Evolutionary conservation across 345 rosid species (phyloP).

Genomic region (Ceriops decandra): DNA sequence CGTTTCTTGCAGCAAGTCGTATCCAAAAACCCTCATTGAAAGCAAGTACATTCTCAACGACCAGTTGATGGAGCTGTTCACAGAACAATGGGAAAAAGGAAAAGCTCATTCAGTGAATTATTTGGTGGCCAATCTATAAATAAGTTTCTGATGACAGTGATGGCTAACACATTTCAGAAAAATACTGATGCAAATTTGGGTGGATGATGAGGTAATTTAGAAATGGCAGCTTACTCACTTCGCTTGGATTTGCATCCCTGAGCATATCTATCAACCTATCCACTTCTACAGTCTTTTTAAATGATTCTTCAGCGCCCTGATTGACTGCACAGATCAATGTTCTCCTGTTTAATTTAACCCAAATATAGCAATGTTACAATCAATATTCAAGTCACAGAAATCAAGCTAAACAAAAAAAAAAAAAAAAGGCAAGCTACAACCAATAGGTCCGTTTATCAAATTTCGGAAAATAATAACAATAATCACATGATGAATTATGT

Average conservation of each 20-base stretch:
- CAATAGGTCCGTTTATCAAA: no score
- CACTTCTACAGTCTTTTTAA: conserved; percentile 82
- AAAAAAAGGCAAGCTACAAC: no score
- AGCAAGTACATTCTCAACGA: conserved; percentile 80
- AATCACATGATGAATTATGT: no score
- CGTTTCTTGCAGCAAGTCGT: conserved; percentile 79
- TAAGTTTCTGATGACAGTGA: neutral
- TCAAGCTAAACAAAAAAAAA: no score
- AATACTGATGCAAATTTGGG: neutral
- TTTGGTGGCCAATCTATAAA: neutral
- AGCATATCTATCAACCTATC: conserved; percentile 74
- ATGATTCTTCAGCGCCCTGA: conserved; percentile 75
- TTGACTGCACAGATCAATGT: conserved; percentile 78
- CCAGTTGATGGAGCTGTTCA: conserved; percentile 76
- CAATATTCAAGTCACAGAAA: conserved; percentile 22
- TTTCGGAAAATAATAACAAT: no score
- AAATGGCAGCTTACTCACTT: conserved; percentile 37
- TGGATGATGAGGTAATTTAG: neutral
- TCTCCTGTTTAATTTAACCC: conserved; percentile 82
- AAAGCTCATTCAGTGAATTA: conserved; percentile 5
- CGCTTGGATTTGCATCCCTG: conserved; percentile 66
- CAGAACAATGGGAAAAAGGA: conserved; percentile 11
- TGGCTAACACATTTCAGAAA: neutral
- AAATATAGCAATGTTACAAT: conserved; percentile 40
- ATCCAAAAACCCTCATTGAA: conserved; percentile 85